These are phyloP conservation scores for Cytospora leucostoma DNA, from an alignment of 2,329 filamentous ascomycete species.

Conservation along the genomic window DNA sequence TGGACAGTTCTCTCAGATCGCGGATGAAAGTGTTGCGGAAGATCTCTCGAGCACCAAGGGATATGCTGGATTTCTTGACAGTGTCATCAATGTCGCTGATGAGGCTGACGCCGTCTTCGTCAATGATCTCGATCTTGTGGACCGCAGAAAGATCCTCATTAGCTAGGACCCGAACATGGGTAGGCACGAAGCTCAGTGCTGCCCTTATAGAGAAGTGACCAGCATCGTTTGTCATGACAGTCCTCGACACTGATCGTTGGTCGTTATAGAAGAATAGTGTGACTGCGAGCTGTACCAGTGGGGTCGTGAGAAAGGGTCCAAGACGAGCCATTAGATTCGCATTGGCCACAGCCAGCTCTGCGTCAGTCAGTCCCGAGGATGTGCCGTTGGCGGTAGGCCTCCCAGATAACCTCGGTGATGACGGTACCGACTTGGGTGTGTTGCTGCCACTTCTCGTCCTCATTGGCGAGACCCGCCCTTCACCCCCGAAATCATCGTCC, in stretches of 20 bases:
- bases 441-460: constrained; percentile 36
- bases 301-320: constrained; percentile 85
- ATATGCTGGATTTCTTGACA: constrained; percentile 92
- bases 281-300: constrained; percentile 74
- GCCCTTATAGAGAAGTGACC: constrained; percentile 85
- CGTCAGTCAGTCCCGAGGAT: constrained; percentile 64
- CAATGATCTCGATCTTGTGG: constrained; percentile 75
- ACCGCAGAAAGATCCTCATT: constrained; percentile 82
- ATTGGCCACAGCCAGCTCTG: constrained; percentile 79
- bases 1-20: constrained; percentile 75
- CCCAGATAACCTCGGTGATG: constrained; percentile 46
- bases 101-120: constrained; percentile 79
- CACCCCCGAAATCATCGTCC: constrained; percentile 46
- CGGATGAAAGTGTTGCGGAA: constrained; percentile 95
- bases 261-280: constrained; percentile 97
- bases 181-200: constrained; percentile 85
- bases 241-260: constrained; percentile 76
- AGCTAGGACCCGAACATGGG: constrained; percentile 82
- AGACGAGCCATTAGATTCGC: constrained; percentile 84
- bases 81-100: constrained; percentile 99
- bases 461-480: constrained; percentile 32
- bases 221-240: constrained; percentile 80
- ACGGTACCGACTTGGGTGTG: constrained; percentile 44
- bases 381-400: constrained; percentile 39
- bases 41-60: constrained; percentile 84